Percentiles rank a stretch among this genome's conserved stretches.
phyloP scores from a whole-genome alignment of 192 early-diverging fungal genomes.

The Entomortierella beljakovae region DNA sequence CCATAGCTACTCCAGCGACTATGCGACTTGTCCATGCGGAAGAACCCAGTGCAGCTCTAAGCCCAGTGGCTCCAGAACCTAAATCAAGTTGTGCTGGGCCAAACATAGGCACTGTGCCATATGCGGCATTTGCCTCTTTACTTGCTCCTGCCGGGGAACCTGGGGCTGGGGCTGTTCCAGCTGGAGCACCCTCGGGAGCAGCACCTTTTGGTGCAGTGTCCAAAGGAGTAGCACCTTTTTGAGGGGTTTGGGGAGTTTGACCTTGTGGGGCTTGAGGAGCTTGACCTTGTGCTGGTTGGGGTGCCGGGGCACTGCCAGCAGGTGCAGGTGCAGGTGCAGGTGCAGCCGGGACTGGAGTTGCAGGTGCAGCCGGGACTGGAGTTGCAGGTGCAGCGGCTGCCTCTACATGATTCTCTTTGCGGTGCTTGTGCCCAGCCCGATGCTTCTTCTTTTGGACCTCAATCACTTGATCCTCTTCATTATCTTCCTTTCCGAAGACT shows the following conservation, averaged over 20 bases:
- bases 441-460: not conserved
- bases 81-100: slow-evolving; percentile 48
- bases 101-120: slow-evolving; percentile 46
- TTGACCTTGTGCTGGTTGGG: not conserved
- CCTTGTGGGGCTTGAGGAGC: not conserved
- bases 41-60: not conserved
- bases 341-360: not conserved
- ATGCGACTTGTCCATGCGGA: not conserved
- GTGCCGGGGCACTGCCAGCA: not conserved
- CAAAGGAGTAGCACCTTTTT: too few relatives aligned
- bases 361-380: not conserved
- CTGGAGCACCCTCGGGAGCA: not conserved
- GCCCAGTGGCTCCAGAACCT: not conserved
- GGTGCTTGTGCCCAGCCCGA: too few relatives aligned
- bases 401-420: too few relatives aligned
- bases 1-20: not conserved
- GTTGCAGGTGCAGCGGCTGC: not conserved
- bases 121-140: slow-evolving; percentile 5
- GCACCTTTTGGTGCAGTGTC: too few relatives aligned
- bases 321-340: not conserved
- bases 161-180: not conserved
- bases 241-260: too few relatives aligned
- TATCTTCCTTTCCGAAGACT: not conserved
- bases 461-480: too few relatives aligned
- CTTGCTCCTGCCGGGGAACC: not conserved